Evolutionary conservation across 805 yeast genomes (phyloP), one percentile per base, ranked within the genome.

Genomic region (Pichia nakasei): DNA sequence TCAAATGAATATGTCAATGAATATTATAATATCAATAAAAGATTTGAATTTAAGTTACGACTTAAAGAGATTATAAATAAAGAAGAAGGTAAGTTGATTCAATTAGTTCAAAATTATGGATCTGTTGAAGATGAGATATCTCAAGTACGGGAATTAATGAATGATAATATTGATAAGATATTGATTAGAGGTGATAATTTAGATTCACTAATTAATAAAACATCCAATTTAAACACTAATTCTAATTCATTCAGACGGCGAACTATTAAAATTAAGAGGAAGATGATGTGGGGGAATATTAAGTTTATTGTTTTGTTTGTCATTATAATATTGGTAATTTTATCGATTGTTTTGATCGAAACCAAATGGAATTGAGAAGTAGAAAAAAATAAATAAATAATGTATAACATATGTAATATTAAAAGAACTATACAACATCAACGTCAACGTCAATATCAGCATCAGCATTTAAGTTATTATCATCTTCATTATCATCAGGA

Each of bases 131-230:
- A 67, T 45, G 88, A 83, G 47, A 70, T 82, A 19, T 76, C 75
- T 43, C 80, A 80, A 55, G 84, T 83, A 21, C 67, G 81, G 50
- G 73, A 73, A 42, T 61, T 83, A 48, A 81, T 83, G 88, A 72
- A 78, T 47, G 84, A 80, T 48, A 84, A 83, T 54, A 78, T 83
- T 43, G 86, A 80, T 53, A 71, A 77, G 56, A 72, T 87, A 22
- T 65, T 86, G 52, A 78, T 77, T 51, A 73, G 96, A 41, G 95
- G 94, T 19, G 95, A 86, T 54, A 73, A 84, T 42, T 76, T 86
- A 46, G 75, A 77, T 51, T 61, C 74, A 34, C 68, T 86, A 49
- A 91, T 86, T 26, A 85, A 81, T 59, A 86, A 86, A 59, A 87
- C 96, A 1, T 82, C 83, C 48, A 70, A 78, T 42, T 70, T 86